Base-by-base conservation (phyloP, 2,329 filamentous ascomycete species). In the Xylariaceae sp. region DNA sequence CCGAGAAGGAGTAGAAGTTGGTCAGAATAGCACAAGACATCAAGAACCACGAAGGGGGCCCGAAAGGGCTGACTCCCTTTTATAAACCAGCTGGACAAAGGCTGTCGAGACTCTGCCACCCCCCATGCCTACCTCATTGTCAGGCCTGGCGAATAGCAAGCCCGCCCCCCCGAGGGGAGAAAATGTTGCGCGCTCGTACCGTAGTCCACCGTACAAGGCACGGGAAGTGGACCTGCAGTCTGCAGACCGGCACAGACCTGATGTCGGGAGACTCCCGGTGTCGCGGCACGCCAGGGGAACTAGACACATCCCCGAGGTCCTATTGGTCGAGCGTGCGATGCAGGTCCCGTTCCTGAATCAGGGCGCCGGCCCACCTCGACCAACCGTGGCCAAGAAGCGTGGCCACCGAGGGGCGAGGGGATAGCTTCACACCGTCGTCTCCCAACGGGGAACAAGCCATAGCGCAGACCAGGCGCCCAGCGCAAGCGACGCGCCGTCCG, bases 41-140 rank as follows among this genome's bases (percentile, higher is more conserved):
- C 21, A 19, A 35, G 28, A 37, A 33, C 39, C 27, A 37, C 30
- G 27, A 9, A n/a, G n/a, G n/a, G n/a, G n/a, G n/a, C n/a, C n/a
- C n/a, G 31, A 34, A 31, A 39, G 37, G 18, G 17, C 32, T 31
- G 32, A 32, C 32, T 30, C 25, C 37, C 36, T 50, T 51, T 46
- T 52, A 52, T 40, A 46, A 28, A 36, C 11, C 13, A 27, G 23
- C 29, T 29, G 22, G 24, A 48, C 36, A 42, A 43, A 42, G 39
- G 15, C 29, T 26, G 14, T 29, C 31, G n/a, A 33, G 24, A 24
- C 28, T 27, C 18, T 10, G 29, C 12, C 15, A 14, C 5, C 4
- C 17, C 26, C 34, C 29, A 33, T 40, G 15, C 22, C 7, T 19
- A 38, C 35, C 40, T 35, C 35, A 38, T 46, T 45, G 40, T 42